Evolutionary conservation across 768 basidiomycete species (phyloP).

Genomic region (Leccinum fibrillosum): DNA sequence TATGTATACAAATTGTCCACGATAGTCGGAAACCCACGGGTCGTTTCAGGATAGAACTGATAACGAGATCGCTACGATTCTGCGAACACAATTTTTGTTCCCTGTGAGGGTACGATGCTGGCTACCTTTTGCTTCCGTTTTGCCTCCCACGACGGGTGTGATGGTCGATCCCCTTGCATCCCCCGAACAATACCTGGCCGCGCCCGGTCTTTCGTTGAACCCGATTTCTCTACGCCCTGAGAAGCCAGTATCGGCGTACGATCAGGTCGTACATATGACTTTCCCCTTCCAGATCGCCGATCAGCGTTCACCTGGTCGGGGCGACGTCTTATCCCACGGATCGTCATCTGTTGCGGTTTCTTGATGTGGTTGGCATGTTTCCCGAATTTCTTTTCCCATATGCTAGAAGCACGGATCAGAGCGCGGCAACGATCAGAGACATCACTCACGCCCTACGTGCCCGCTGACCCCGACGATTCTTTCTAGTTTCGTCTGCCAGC

Average conservation of each 20-base stretch:
- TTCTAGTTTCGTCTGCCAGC: conserved; percentile 56
- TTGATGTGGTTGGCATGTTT: conserved; percentile 88
- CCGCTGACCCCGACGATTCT: conserved; percentile 89
- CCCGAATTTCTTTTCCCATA: conserved; percentile 98
- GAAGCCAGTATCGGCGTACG: not conserved
- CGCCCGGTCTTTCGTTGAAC: not conserved
- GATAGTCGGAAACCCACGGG: not conserved
- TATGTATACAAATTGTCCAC: not conserved
- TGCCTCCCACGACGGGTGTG: conserved; percentile 98
- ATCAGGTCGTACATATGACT: not conserved
- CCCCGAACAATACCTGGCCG: not conserved
- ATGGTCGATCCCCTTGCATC: conserved; percentile 28
- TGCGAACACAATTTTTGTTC: conserved; percentile 78
- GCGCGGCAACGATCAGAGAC: not conserved
- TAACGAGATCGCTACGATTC: conserved; percentile 8
- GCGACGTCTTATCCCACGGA: conserved; percentile 11
- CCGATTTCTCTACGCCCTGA: not conserved
- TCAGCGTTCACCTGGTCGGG: conserved; percentile 6
- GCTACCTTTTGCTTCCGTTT: conserved; percentile 72
- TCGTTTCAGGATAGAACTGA: not conserved
- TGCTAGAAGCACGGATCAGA: conserved; percentile 44
- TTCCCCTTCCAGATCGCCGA: conserved; percentile 19
- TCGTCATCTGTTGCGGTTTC: conserved; percentile 39
- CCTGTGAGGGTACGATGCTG: conserved; percentile 64
- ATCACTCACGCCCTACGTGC: conserved; percentile 87